phyloP scores from a whole-genome alignment of 2,329 filamentous ascomycete genomes.

The Trichophyton equinum region DNA sequence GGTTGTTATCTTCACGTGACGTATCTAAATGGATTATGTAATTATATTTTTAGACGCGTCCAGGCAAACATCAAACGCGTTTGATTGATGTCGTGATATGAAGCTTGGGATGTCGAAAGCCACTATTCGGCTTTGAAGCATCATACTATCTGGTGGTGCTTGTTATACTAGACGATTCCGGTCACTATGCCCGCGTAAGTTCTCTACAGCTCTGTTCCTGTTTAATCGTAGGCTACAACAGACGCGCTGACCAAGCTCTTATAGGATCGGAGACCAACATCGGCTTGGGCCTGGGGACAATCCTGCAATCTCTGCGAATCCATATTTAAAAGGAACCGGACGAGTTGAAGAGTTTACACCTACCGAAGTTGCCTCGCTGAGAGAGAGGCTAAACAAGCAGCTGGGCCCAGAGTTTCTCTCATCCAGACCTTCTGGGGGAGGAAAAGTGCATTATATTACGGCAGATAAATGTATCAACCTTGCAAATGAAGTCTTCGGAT shows the following conservation, averaged over 20 bases:
- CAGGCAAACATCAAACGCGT: not conserved
- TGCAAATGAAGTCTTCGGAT: conserved; percentile 89
- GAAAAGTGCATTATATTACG: conserved; percentile 85
- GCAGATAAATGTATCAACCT: conserved; percentile 93
- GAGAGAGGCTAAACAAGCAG: conserved; percentile 78
- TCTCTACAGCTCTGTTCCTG: not conserved
- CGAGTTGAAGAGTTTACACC: conserved; percentile 73
- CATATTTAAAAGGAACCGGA: conserved; percentile 61
- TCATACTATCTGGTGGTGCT: not conserved
- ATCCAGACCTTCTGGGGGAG: conserved; percentile 66
- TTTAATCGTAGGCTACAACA: not conserved
- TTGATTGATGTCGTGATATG: not conserved
- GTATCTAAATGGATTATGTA: not conserved
- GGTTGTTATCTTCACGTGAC: not conserved
- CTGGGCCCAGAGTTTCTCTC: conserved; percentile 95
- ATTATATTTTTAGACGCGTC: conserved; percentile 1
- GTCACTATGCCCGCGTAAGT: conserved; percentile 38
- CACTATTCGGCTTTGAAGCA: not conserved
- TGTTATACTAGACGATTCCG: not conserved
- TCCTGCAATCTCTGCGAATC: conserved; percentile 45
- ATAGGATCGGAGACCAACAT: conserved; percentile 58
- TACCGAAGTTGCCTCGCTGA: conserved; percentile 77
- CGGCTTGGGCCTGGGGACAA: conserved; percentile 16
- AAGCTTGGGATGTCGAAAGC: not conserved
- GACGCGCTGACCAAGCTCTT: not conserved